Conservation (phyloP, 2,329 filamentous ascomycete genomes). For the Phialemoniopsis sp. region DNA sequence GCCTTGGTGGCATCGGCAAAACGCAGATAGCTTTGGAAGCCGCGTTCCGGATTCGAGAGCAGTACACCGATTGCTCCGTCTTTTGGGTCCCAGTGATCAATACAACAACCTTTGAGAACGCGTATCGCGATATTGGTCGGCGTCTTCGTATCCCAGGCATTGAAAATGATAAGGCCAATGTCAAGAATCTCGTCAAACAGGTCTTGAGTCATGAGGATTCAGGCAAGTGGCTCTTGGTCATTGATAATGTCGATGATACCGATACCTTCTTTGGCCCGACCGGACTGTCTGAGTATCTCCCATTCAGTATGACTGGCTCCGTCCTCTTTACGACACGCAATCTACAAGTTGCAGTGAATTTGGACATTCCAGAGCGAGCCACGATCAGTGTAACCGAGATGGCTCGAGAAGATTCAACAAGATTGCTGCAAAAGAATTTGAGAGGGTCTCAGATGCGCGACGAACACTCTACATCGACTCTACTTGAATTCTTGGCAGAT, state of each 20-base stretch:
- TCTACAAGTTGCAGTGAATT: conserved; percentile 5
- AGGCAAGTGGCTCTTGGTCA: conserved; percentile 32
- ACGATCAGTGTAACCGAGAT: conserved; percentile 16
- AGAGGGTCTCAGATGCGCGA: conserved; percentile 2
- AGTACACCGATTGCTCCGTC: conserved; percentile 24
- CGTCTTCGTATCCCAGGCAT: conserved; percentile 18
- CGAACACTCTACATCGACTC: background rate
- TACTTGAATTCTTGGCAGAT: conserved; percentile 3
- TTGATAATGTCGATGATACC: conserved; percentile 40
- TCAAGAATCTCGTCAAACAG: conserved; percentile 27
- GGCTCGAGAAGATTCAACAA: conserved; percentile 10
- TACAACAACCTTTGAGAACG: conserved; percentile 22
- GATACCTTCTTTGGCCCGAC: conserved; percentile 18
- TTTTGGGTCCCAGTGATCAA: conserved; percentile 32
- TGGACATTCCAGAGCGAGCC: conserved; percentile 7
- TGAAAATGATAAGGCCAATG: conserved; percentile 25
- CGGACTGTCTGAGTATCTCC: conserved; percentile 20
- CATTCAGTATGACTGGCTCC: conserved; percentile 17
- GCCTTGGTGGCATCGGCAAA: conserved; percentile 30
- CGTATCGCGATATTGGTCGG: conserved; percentile 25
- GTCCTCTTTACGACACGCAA: conserved; percentile 23
- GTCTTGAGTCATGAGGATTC: conserved; percentile 19
- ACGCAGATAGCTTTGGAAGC: conserved; percentile 31
- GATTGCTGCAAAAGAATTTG: conserved; percentile 14
- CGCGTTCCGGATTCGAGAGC: conserved; percentile 18